Evolutionary conservation across 768 basidiomycete genomes (phyloP), one percentile per base, ranked within the genome.

Genomic region (Russula vinacea): DNA sequence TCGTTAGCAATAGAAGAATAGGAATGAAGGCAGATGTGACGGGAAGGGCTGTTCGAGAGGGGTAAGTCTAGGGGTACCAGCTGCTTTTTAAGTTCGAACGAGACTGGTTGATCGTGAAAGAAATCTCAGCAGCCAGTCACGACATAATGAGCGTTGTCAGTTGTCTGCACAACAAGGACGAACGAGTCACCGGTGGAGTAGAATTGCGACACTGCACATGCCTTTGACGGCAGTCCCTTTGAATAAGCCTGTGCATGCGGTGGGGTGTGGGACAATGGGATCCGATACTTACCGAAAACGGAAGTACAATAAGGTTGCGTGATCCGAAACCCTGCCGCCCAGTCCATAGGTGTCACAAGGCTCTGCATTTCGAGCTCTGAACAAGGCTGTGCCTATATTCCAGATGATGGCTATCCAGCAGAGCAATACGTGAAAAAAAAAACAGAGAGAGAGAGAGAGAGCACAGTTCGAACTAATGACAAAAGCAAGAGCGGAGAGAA

Each of bases 141-240:
- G 29, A 29, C n/a, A 52, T 32, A 37, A 26, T 44, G 50, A 19
- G 51, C 33, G 40, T 33, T 29, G 24, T 9, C 32, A 49, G 57
- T 22, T 58, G 44, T 54, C 58, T 49, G 45, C 22, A 55, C 52
- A 55, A 64, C 63, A 64, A 49, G 45, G 63, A 26, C 35, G 52
- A 50, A 35, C 58, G 58, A 64, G 53, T 40, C 63, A 55, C 33
- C 22, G 16, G 22, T 53, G 32, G 19, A 8, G 19, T 13, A n/a
- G 9, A 35, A 51, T 32, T 29, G 53, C 58, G 57, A 54, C 51
- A 54, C 37, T 32, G 50, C n/a, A 19, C 51, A 47, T 60, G 13
- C 63, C 58, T 49, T 64, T 59, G 47, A 24, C 17, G 63, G 63
- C 40, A 60, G 37, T 64, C 63, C 63, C 63, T 64, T 64, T 64